Evolutionary conservation across 2,329 filamentous ascomycete genomes (phyloP).

Genomic region (Phialophora verrucosa): DNA sequence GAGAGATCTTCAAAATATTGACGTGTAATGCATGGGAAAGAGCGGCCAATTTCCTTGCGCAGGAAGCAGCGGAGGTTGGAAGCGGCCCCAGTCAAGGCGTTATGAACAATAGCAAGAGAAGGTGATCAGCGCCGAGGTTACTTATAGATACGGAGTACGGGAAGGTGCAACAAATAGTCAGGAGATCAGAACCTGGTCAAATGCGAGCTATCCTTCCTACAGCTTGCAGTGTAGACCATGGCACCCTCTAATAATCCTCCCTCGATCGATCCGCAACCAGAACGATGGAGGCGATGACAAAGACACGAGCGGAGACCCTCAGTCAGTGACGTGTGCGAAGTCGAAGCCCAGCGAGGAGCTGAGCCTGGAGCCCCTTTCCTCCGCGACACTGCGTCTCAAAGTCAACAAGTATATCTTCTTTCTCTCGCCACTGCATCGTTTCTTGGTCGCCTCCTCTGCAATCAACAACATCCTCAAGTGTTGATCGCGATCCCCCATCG

Average conservation of each 20-base stretch:
- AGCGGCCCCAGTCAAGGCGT: background rate
- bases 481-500: background rate
- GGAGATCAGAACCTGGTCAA: background rate
- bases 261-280: no score
- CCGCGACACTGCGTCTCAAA: no score
- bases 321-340: no score
- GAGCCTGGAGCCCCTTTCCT: no score
- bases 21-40: background rate
- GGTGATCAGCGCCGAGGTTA: background rate
- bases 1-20: background rate
- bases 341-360: no score
- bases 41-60: background rate
- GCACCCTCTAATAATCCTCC: no score
- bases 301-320: no score
- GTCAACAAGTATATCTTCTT: no score
- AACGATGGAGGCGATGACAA: no score
- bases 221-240: background rate
- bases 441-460: background rate
- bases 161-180: background rate
- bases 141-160: background rate
- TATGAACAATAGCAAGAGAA: background rate
- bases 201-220: background rate
- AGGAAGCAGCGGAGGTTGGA: no score
- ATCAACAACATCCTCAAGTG: background rate
- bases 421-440: background rate